Base-by-base conservation (phyloP, 139 green algal genomes). In the Diplosphaera chodatii region DNA sequence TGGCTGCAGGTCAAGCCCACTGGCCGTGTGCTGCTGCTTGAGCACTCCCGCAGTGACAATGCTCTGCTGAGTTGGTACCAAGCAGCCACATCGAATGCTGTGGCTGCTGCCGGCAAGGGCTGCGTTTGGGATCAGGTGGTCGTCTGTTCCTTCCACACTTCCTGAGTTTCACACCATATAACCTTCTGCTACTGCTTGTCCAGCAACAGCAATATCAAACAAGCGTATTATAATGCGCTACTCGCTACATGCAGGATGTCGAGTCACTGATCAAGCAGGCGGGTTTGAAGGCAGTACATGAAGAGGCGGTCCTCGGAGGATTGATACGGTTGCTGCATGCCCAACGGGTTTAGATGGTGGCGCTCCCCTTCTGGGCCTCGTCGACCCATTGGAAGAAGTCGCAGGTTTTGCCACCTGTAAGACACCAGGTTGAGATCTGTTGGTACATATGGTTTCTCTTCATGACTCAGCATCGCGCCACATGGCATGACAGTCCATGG, bases 11-110 rank as follows among this genome's bases (percentile, higher is more conserved):
- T 59, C 27, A 55, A 25, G 30, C 37, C 31, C 18, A 77, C 74
- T 0, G 85, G 85, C 32, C 30, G 59, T 10, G n/a, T 91, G 64
- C 72, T 93, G 68, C 80, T 91, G 71, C 76, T 91, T 72, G 88
- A 90, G 70, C 86, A 91, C 63, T 70, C 69, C 27, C 69, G 78
- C 32, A 87, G 81, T 69, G 69, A 81, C 62, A 82, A 85, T 27
- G 41, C 75, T 6, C 41, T 80, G n/a, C 75, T 93, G 33, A 84
- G 55, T 0, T 73, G 74, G 23, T 92, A 91, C 32, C 86, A 92
- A 81, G 81, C 83, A 59, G 65, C 65, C 4, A 91, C 79, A 0
- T 71, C 74, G 8, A 29, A 63, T 0, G 40, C 80, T 1, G 86
- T 91, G 48, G 77, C 81, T 4, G 78, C 82, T n/a, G 80, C 79